Evolutionary conservation across 2,329 filamentous ascomycete genomes (phyloP).

Genomic region (Colletotrichum salicis): DNA sequence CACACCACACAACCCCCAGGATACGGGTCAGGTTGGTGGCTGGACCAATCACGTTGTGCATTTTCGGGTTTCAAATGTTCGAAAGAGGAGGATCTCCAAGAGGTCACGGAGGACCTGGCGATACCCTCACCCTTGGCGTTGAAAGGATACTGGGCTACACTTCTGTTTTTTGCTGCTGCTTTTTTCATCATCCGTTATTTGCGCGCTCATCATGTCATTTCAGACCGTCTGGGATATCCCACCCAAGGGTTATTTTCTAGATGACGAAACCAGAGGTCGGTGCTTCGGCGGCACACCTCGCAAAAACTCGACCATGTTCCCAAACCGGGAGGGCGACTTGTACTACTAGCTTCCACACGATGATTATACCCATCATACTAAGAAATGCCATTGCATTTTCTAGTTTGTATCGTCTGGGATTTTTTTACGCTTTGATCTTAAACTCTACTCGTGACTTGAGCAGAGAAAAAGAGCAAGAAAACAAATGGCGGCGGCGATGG

Average conservation of each 20-base stretch:
- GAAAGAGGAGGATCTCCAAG: constrained; percentile 30
- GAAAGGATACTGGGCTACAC: constrained; percentile 19
- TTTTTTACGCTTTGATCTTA: not conserved
- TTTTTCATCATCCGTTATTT: not conserved
- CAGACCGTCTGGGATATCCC: not conserved
- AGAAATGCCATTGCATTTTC: constrained; percentile 16
- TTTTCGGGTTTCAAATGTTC: constrained; percentile 17
- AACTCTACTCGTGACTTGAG: not conserved
- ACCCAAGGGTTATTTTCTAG: not conserved
- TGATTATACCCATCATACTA: constrained; percentile 35
- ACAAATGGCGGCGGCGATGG: not conserved
- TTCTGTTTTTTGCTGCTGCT: not conserved
- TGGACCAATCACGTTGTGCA: constrained; percentile 16
- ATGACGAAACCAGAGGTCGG: constrained; percentile 19
- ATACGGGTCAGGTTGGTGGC: constrained; percentile 22
- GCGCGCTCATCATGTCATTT: constrained; percentile 20
- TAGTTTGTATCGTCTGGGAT: constrained; percentile 23
- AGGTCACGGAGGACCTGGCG: constrained; percentile 34
- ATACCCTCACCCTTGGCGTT: constrained; percentile 37
- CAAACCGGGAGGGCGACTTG: constrained; percentile 14
- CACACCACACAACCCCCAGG: constrained; percentile 2
- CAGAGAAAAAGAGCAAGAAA: not conserved
- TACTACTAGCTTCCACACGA: constrained; percentile 32
- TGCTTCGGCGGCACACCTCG: not conserved
- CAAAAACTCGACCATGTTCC: constrained; percentile 4